Base-by-base conservation (phyloP, 306 rosid genomes). In the Vigna reflexopilosa region DNA sequence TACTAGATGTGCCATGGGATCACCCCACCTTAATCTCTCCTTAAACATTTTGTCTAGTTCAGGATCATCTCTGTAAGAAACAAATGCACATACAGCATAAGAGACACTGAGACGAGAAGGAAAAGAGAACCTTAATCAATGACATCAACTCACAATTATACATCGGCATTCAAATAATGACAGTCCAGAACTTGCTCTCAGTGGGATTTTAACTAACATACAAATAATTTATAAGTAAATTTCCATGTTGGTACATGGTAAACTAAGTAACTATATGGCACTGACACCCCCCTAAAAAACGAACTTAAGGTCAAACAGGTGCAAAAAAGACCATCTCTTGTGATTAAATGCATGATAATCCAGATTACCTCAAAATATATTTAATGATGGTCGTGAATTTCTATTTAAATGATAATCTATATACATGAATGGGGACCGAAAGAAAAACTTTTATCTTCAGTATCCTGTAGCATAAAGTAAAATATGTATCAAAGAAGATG, bases 1-100 rank as follows among this genome's bases (percentile, higher is more conserved):
- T 12, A 95, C 98, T 81, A 95, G 81, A 77, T 92, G 91, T 9
- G 97, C 95, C 98, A 95, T 92, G 28, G 96, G 98, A 84, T 95
- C 99, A 24, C 98, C 99, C 98, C 98, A 93, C 83, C 99, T 83
- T 66, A 87, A 9, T 75, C 87, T 84, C 8, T 91, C 98, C 81
- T 87, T 95, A 86, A 92, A 5, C 81, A 88, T 75, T 19, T 83
- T 81, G 82, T 95, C 99, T 12, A 93, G 96, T 58, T 93, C 96
- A 1, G 97, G 90, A 86, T 95, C 97, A 80, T 95, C 97, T 74
- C 98, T 95, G 84, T 79, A 81, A 77, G 44, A 81, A 61, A 83
- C 30, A 56, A 12, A 65, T 76, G 36, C 44, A 65, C 66, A 59
- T 76, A 16, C 54, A 48, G 15, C 28, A 19, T 30, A 50, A 76